Evolutionary conservation across 2,329 filamentous ascomycete species (phyloP).

Genomic region (Pseudodiploospora longispora): DNA sequence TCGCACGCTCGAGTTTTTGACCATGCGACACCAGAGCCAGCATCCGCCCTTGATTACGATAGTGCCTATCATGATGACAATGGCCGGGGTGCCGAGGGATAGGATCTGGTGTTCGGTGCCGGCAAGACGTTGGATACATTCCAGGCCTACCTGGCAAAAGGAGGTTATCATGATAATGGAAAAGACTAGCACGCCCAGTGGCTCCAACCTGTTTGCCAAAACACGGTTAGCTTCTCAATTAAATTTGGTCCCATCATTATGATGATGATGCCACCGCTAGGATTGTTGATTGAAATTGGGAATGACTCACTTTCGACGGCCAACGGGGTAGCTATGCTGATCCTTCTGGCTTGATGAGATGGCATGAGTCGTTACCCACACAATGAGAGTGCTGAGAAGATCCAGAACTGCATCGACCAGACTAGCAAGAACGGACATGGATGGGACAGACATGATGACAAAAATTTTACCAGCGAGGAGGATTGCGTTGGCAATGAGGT

Average conservation of each 20-base stretch:
- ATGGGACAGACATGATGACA: constrained; percentile 70
- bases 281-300: not conserved
- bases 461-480: constrained; percentile 69
- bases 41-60: constrained; percentile 74
- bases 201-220: constrained; percentile 52
- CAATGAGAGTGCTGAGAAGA: constrained; percentile 73
- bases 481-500: constrained; percentile 68
- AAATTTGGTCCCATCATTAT: not conserved
- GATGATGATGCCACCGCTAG: no score
- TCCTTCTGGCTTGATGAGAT: constrained; percentile 60
- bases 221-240: constrained; percentile 12
- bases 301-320: constrained; percentile 46
- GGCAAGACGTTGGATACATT: constrained; percentile 59
- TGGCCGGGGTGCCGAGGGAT: constrained; percentile 62
- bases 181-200: constrained; percentile 73
- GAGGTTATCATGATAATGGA: constrained; percentile 81
- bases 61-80: constrained; percentile 73
- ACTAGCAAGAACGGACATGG: constrained; percentile 72
- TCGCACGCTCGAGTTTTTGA: constrained; percentile 80
- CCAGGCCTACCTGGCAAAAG: constrained; percentile 68
- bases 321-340: constrained; percentile 70
- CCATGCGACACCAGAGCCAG: constrained; percentile 81
- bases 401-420: constrained; percentile 74
- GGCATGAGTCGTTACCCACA: constrained; percentile 68
- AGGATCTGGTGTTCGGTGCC: constrained; percentile 58